Evolutionary conservation across 345 rosid species (phyloP).

Genomic region (Sisymbrium irio): DNA sequence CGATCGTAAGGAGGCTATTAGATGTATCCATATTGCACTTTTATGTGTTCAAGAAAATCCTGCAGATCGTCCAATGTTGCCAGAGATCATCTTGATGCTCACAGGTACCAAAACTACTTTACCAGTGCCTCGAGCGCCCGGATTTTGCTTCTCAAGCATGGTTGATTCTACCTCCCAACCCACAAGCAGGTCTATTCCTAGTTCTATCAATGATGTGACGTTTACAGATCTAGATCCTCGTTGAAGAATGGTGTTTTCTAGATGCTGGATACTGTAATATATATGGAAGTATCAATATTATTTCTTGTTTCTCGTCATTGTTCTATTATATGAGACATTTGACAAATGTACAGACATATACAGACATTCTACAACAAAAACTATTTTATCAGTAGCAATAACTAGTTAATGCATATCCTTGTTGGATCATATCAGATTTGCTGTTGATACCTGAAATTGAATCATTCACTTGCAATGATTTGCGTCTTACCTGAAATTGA

Average conservation of each 20-base stretch:
- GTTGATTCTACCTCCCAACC: neutral
- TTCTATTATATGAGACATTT: too few relatives aligned
- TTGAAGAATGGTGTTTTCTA: neutral
- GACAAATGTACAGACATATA: too few relatives aligned
- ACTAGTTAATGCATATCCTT: too few relatives aligned
- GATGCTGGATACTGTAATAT: neutral
- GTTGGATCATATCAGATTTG: too few relatives aligned
- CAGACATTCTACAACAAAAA: too few relatives aligned
- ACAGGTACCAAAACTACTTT: neutral
- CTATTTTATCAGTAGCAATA: too few relatives aligned
- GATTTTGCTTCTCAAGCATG: neutral
- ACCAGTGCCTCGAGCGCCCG: neutral
- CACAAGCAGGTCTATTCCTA: neutral
- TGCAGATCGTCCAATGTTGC: neutral
- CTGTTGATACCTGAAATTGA: too few relatives aligned
- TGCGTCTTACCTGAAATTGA: too few relatives aligned
- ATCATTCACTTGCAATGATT: too few relatives aligned
- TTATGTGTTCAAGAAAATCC: conserved; percentile 4
- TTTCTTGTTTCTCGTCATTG: too few relatives aligned
- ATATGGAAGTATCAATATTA: neutral
- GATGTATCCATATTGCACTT: conserved; percentile 5
- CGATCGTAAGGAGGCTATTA: neutral
- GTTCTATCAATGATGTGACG: neutral
- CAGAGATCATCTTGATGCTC: neutral
- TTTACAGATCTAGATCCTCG: neutral